Evolutionary conservation across 2,329 filamentous ascomycete genomes (phyloP).

Genomic region (Aspergillus awamori): DNA sequence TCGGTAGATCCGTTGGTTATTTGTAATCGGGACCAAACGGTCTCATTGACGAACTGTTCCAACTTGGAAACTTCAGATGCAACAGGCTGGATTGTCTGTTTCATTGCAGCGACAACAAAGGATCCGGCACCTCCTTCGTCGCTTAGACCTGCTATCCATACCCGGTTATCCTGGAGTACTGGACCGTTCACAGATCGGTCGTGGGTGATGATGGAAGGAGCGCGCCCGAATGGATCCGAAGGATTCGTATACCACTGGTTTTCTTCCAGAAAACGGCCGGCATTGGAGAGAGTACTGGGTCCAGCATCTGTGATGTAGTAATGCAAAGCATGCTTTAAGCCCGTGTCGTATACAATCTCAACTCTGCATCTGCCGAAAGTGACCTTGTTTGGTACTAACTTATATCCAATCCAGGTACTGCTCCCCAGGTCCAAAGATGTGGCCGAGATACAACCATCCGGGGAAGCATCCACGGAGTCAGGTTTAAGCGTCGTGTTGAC

Average conservation of each 20-base stretch:
- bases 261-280: constrained; percentile 59
- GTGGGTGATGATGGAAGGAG: constrained; percentile 61
- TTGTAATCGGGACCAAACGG: constrained; percentile 56
- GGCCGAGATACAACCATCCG: background rate
- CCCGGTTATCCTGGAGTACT: constrained; percentile 53
- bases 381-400: constrained; percentile 42
- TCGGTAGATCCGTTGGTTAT: constrained; percentile 31
- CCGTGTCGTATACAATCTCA: constrained; percentile 53
- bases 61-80: constrained; percentile 55
- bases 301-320: constrained; percentile 58
- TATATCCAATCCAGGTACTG: constrained; percentile 35
- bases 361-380: constrained; percentile 56
- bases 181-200: constrained; percentile 44
- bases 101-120: constrained; percentile 59
- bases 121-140: constrained; percentile 63
- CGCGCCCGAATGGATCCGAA: constrained; percentile 58
- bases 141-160: constrained; percentile 63
- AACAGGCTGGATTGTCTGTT: constrained; percentile 56
- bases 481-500: constrained; percentile 27
- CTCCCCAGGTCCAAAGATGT: background rate
- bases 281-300: constrained; percentile 48
- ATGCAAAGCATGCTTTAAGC: constrained; percentile 56
- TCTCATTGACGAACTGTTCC: constrained; percentile 57
- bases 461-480: background rate
- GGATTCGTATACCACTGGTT: constrained; percentile 56